A percentile compares a stretch with the other conserved stretches of the same genome.
phyloP scores from a whole-genome alignment of 1,139 yeast genomes.

The Schwanniomyces etchellsii region DNA sequence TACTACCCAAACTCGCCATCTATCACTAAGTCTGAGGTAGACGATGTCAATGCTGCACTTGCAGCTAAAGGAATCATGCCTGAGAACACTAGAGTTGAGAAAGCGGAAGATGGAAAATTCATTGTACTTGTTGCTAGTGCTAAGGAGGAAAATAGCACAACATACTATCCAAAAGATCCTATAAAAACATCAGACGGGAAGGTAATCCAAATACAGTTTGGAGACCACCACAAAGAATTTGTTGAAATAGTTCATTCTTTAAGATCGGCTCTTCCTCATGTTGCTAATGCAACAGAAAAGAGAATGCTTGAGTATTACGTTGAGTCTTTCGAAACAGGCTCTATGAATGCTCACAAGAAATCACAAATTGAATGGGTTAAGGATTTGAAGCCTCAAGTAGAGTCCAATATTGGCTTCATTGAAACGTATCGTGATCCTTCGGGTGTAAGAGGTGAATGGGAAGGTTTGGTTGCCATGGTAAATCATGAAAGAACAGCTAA shows the following conservation, averaged over 20 bases:
- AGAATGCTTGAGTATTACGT: slow-evolving; percentile 62
- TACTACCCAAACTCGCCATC: slow-evolving; percentile 56
- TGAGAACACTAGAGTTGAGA: slow-evolving; percentile 73
- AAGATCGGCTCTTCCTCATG: slow-evolving; percentile 51
- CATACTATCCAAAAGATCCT: slow-evolving; percentile 27
- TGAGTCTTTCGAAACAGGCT: slow-evolving; percentile 72
- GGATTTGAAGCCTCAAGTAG: slow-evolving; percentile 77
- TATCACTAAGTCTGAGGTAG: slow-evolving; percentile 57
- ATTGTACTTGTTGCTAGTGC: slow-evolving; percentile 61
- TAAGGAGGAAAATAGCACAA: slow-evolving; percentile 36
- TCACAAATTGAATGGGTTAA: slow-evolving; percentile 87
- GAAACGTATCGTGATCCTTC: slow-evolving; percentile 91
- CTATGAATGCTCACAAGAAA: slow-evolving; percentile 78
- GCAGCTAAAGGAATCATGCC: slow-evolving; percentile 65
- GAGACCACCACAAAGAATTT: slow-evolving; percentile 72
- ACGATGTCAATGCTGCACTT: slow-evolving; percentile 57
- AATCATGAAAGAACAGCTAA: slow-evolving; percentile 81
- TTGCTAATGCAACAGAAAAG: slow-evolving; percentile 68
- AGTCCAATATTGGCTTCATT: slow-evolving; percentile 83
- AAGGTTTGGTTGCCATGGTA: slow-evolving; percentile 88
- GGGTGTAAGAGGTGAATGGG: slow-evolving; percentile 93
- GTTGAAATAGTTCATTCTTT: slow-evolving; percentile 51
- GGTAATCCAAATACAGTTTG: slow-evolving; percentile 53
- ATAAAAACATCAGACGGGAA: slow-evolving; percentile 23
- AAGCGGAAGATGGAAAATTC: slow-evolving; percentile 38